A percentile compares a stretch with the other conserved stretches of the same genome.
phyloP scores from a whole-genome alignment of 2,329 filamentous ascomycete species.

The Fusarium chlamydosporum region DNA sequence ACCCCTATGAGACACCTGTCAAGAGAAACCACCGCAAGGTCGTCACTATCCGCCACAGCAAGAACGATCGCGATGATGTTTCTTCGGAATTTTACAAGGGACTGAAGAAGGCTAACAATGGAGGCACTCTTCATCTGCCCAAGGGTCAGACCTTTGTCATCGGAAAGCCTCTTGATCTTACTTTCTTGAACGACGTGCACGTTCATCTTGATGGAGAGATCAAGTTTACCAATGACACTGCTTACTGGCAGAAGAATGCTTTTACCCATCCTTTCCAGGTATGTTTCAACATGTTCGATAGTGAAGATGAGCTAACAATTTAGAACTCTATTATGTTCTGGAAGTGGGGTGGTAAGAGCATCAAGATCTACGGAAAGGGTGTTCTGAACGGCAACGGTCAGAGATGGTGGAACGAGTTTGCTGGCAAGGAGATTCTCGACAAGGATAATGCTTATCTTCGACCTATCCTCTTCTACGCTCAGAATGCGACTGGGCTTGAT shows the following conservation, averaged over 20 bases:
- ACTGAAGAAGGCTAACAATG: constrained; percentile 69
- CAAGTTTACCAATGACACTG: constrained; percentile 61
- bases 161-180: constrained; percentile 71
- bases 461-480: constrained; percentile 72
- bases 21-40: constrained; percentile 28
- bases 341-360: constrained; percentile 73
- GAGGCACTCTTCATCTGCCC: constrained; percentile 68
- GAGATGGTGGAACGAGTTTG: constrained; percentile 45
- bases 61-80: constrained; percentile 68
- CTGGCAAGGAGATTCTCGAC: constrained; percentile 59
- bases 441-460: constrained; percentile 69
- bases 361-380: constrained; percentile 71
- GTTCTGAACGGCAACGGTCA: constrained; percentile 46
- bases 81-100: constrained; percentile 68
- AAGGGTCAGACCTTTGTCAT: constrained; percentile 69
- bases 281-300: neutral
- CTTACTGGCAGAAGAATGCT: constrained; percentile 60
- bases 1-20: constrained; percentile 25
- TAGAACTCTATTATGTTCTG: constrained; percentile 70
- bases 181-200: constrained; percentile 70
- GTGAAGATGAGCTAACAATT: neutral
- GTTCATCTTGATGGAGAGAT: constrained; percentile 71
- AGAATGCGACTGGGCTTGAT: constrained; percentile 71
- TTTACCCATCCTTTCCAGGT: constrained; percentile 59
- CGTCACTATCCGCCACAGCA: constrained; percentile 54